A percentile compares a stretch with the other conserved stretches of the same genome.
Conservation (phyloP, 768 basidiomycete genomes). For the Mycena belliarum region DNA sequence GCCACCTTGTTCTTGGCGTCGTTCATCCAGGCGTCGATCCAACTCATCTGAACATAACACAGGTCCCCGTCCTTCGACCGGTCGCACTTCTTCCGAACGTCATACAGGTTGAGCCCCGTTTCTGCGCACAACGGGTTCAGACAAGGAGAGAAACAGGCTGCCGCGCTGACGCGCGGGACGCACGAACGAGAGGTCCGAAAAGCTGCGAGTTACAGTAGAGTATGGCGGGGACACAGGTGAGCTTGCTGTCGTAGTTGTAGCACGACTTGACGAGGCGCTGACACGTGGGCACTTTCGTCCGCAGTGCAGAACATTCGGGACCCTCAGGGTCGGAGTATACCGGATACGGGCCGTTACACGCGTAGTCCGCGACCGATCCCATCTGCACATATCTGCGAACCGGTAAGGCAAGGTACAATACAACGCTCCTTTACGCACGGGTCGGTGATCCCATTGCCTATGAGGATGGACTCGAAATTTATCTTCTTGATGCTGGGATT, state of each 20-base stretch:
- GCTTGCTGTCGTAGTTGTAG: slow-evolving; percentile 57
- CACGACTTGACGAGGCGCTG: slow-evolving; percentile 73
- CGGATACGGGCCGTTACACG: slow-evolving; percentile 80
- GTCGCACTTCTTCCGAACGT: slow-evolving; percentile 79
- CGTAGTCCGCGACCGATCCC: slow-evolving; percentile 78
- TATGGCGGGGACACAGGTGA: slow-evolving; percentile 72
- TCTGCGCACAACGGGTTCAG: slow-evolving; percentile 36
- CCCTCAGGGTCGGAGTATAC: slow-evolving; percentile 73
- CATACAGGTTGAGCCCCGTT: slow-evolving; percentile 86
- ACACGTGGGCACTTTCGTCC: slow-evolving; percentile 71
- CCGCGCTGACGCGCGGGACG: slow-evolving; percentile 28
- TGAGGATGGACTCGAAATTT: slow-evolving; percentile 80
- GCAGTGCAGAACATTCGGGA: slow-evolving; percentile 63
- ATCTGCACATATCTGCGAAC: slow-evolving; percentile 57
- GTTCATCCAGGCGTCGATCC: slow-evolving; percentile 92
- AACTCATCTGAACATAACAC: slow-evolving; percentile 75
- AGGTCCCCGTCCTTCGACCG: slow-evolving; percentile 65
- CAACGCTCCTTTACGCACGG: slow-evolving; percentile 38
- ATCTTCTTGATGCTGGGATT: slow-evolving; percentile 60
- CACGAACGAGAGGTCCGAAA: slow-evolving; percentile 69
- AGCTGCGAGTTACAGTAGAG: slow-evolving; percentile 82
- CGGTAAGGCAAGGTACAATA: not conserved
- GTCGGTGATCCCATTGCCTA: slow-evolving; percentile 88
- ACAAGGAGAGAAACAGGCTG: not conserved
- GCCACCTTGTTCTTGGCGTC: slow-evolving; percentile 71